Evolutionary conservation across 768 basidiomycete species (phyloP).

Genomic region (Boletus vermiculosoides): DNA sequence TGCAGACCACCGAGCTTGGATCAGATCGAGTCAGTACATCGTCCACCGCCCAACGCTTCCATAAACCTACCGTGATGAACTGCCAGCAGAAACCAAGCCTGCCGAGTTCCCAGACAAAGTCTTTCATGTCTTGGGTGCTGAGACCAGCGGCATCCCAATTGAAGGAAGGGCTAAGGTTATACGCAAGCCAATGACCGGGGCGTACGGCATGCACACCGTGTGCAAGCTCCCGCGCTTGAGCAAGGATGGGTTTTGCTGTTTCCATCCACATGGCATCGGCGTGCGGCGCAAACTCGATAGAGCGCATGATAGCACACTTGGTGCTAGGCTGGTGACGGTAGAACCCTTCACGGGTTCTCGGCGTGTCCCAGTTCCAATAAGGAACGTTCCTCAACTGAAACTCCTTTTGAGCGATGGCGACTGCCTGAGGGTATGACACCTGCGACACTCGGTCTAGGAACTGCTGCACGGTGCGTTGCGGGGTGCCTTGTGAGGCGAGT

Average conservation of each 20-base stretch:
- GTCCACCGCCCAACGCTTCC: neutral
- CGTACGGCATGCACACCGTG: constrained; percentile 77
- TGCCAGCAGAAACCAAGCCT: constrained; percentile 98
- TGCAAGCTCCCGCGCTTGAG: constrained; percentile 91
- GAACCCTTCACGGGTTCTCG: constrained; percentile 92
- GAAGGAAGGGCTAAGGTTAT: constrained; percentile 93
- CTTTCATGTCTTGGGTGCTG: constrained; percentile 78
- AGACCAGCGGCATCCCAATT: constrained; percentile 96
- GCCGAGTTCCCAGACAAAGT: constrained; percentile 89
- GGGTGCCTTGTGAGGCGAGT: constrained; percentile 56
- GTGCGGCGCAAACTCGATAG: constrained; percentile 90
- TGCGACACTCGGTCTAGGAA: constrained; percentile 65
- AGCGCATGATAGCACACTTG: constrained; percentile 89
- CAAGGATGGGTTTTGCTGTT: constrained; percentile 90
- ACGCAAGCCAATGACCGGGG: constrained; percentile 94
- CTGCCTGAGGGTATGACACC: constrained; percentile 66
- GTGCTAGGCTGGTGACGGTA: constrained; percentile 98
- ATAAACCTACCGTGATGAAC: constrained; percentile 85
- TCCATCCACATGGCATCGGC: constrained; percentile 95
- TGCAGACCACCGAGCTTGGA: constrained; percentile 90
- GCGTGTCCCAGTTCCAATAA: constrained; percentile 94
- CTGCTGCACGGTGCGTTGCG: constrained; percentile 48
- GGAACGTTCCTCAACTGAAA: constrained; percentile 74
- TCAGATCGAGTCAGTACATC: constrained; percentile 4
- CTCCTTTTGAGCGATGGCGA: constrained; percentile 73